phyloP scores from a whole-genome alignment of 176 grass and related monocot genomes.

The Aegilops speltoides region DNA sequence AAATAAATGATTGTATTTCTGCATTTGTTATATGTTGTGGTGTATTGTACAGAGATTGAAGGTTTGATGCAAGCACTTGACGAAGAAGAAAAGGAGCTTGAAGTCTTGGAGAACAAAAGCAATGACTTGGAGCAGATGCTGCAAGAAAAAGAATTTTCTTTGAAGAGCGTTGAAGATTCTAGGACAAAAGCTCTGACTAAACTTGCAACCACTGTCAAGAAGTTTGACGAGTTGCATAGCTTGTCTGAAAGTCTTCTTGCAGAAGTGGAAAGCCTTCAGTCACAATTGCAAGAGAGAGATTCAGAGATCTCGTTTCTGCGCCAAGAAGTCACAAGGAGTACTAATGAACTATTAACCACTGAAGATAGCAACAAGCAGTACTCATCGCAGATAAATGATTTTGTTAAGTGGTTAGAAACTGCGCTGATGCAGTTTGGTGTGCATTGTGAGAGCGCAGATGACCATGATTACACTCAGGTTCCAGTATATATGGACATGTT shows the following conservation, averaged over 20 bases:
- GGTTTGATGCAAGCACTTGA: conserved; percentile 95
- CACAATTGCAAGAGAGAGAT: conserved; percentile 75
- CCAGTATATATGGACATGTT: conserved; percentile 66
- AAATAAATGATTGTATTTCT: conserved; percentile 17
- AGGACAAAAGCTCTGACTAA: conserved; percentile 70
- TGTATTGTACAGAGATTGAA: conserved; percentile 77
- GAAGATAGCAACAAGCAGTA: conserved; percentile 78
- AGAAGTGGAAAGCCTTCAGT: conserved; percentile 95
- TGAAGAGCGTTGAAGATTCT: conserved; percentile 78
- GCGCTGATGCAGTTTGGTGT: conserved; percentile 56
- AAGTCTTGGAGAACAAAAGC: conserved; percentile 66
- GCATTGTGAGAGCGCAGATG: conserved; percentile 37
- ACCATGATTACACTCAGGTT: conserved; percentile 54
- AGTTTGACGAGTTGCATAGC: conserved; percentile 95
- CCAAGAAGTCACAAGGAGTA: conserved; percentile 88
- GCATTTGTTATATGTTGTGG: conserved; percentile 16
- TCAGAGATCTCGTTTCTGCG: conserved; percentile 93
- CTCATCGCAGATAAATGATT: conserved; percentile 55
- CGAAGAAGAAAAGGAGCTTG: conserved; percentile 94
- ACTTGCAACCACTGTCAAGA: conserved; percentile 77
- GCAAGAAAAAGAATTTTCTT: conserved; percentile 66
- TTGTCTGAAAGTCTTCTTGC: conserved; percentile 91
- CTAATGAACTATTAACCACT: conserved; percentile 80
- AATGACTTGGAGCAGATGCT: conserved; percentile 63
- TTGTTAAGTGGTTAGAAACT: conserved; percentile 76